Percentiles rank a stretch among this genome's conserved stretches.
phyloP scores from a whole-genome alignment of 2,329 filamentous ascomycete species.

The Sordariomycetes sp. region DNA sequence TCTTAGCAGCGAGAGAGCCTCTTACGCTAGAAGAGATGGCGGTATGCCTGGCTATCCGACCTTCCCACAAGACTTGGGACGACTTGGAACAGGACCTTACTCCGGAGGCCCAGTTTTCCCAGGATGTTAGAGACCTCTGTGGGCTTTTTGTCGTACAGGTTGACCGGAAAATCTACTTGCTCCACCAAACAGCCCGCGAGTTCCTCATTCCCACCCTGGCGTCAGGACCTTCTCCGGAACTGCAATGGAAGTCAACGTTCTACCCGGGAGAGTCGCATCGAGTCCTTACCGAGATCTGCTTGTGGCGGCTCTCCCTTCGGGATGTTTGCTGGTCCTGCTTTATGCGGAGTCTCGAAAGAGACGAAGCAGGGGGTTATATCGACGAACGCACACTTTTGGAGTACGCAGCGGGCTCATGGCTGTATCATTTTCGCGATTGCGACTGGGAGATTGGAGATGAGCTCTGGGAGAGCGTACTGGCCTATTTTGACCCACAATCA shows the following conservation, averaged over 20 bases:
- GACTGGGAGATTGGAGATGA: too few species aligned
- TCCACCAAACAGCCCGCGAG: slow-evolving; percentile 20
- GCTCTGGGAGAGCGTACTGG: too few species aligned
- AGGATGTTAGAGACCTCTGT: slow-evolving; percentile 14
- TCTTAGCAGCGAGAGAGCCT: slow-evolving; percentile 13
- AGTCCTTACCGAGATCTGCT: neutral
- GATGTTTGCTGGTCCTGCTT: neutral
- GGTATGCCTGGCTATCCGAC: slow-evolving; percentile 8
- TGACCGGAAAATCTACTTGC: slow-evolving; percentile 12
- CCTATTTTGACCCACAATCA: too few species aligned
- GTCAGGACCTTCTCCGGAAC: neutral
- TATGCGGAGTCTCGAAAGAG: too few species aligned
- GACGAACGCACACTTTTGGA: slow-evolving; percentile 3
- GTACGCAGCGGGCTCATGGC: slow-evolving; percentile 8
- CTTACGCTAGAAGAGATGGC: slow-evolving; percentile 13
- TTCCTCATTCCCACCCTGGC: slow-evolving; percentile 11
- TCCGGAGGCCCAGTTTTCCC: slow-evolving; percentile 2
- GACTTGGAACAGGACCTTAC: neutral
- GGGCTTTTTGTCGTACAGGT: slow-evolving; percentile 19
- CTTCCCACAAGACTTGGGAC: neutral
- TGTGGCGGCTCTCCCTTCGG: neutral
- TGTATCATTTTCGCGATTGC: slow-evolving; percentile 5
- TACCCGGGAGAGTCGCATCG: neutral
- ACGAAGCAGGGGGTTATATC: neutral
- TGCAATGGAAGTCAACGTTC: slow-evolving; percentile 1